phyloP scores from a whole-genome alignment of 495 filamentous ascomycete genomes.

The Oidiodendron maius region DNA sequence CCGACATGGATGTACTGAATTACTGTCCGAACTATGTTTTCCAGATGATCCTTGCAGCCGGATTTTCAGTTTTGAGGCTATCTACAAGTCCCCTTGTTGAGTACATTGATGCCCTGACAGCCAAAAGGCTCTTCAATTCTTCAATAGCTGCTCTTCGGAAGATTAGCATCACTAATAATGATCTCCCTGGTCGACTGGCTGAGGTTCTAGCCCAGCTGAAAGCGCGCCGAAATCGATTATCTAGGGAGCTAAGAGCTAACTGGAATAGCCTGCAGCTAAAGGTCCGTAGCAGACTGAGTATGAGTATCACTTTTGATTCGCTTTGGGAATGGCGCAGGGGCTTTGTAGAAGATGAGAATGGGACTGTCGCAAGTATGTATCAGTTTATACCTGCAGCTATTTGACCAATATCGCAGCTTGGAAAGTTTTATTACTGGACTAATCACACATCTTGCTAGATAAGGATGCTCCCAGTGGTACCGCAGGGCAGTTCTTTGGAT shows the following conservation, averaged over 20 bases:
- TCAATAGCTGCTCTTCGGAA: conserved; percentile 67
- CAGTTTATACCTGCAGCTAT: no score
- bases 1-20: conserved; percentile 43
- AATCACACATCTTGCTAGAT: no score
- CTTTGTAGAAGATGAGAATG: no score
- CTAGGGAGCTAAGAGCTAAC: conserved; percentile 20
- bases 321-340: conserved; percentile 70
- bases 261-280: conserved; percentile 70
- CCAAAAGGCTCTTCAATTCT: conserved; percentile 62
- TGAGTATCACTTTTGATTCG: conserved; percentile 82
- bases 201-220: conserved; percentile 62
- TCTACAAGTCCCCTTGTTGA: conserved; percentile 72
- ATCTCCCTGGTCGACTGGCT: conserved; percentile 72
- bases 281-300: conserved; percentile 79
- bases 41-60: conserved; percentile 81
- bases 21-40: conserved; percentile 79
- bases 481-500: no score
- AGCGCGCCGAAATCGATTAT: conserved; percentile 62
- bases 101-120: conserved; percentile 64
- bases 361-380: no score
- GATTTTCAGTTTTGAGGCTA: conserved; percentile 75
- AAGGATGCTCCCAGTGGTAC: no score
- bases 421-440: no score
- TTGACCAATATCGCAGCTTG: no score
- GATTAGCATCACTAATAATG: conserved; percentile 71